Percentiles rank a stretch among this genome's conserved stretches.
Conservation (phyloP, 2,329 filamentous ascomycete species). For the Arthrobotrys sphaeroides region DNA sequence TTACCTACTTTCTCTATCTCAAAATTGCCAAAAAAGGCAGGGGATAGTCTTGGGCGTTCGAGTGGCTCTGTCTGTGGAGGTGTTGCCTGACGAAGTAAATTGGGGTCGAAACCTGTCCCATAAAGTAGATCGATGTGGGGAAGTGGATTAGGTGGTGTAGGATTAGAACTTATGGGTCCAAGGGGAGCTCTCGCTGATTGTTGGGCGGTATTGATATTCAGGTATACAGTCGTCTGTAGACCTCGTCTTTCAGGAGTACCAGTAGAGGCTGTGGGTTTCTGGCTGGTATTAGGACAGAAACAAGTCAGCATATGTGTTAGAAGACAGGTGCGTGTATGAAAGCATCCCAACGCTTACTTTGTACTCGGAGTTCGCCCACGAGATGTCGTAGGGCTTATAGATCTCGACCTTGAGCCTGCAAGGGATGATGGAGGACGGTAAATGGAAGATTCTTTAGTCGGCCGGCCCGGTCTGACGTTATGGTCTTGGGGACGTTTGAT, state of each 20-base stretch:
- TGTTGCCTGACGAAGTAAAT: too few relatives aligned
- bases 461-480: neutral
- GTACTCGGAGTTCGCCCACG: neutral
- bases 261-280: neutral
- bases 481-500: neutral
- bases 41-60: neutral
- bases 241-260: neutral
- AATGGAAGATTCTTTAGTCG: neutral
- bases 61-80: neutral
- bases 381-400: neutral
- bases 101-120: neutral
- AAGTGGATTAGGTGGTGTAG: neutral
- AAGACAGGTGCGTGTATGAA: neutral
- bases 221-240: neutral
- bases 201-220: conserved; percentile 16
- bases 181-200: neutral
- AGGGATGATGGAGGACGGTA: conserved; percentile 29
- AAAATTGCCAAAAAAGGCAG: too few relatives aligned
- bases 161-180: neutral
- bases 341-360: neutral
- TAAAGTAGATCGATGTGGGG: neutral
- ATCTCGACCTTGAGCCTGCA: conserved; percentile 7
- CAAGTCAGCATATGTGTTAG: neutral
- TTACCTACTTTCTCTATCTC: neutral
- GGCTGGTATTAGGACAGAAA: neutral